Conservation (phyloP, 148 eudicot species). For the Persicaria tinctoria region DNA sequence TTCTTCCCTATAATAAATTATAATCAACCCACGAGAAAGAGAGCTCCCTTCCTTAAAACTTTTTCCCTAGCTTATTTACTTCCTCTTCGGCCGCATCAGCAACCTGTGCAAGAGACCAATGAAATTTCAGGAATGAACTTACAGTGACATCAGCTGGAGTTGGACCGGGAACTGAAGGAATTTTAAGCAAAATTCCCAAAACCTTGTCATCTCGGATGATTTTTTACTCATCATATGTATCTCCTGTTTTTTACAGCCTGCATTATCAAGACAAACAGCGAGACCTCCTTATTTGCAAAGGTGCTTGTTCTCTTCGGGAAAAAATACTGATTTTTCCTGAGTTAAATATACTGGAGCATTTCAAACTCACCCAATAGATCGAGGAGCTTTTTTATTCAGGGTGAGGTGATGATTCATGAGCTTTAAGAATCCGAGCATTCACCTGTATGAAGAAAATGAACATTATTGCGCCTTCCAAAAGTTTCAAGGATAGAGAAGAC, state of each 20-base stretch:
- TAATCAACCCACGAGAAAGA: conserved; percentile 14
- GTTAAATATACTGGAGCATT: conserved; percentile 7
- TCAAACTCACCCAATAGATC: conserved; percentile 43
- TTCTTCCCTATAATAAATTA: too few relatives aligned
- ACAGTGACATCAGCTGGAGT: conserved; percentile 88
- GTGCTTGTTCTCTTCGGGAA: background rate
- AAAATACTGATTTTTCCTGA: background rate
- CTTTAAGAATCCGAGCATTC: conserved; percentile 83
- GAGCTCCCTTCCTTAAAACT: conserved; percentile 64
- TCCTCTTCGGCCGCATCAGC: conserved; percentile 85
- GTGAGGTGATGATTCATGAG: conserved; percentile 80
- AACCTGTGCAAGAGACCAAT: conserved; percentile 34
- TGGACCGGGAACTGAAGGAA: conserved; percentile 61
- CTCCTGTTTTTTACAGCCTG: conserved; percentile 74
- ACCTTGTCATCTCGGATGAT: conserved; percentile 71
- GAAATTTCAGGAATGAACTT: conserved; percentile 25
- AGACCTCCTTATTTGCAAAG: background rate
- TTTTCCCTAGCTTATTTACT: conserved; percentile 55
- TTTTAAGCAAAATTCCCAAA: conserved; percentile 74
- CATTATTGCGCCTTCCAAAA: background rate
- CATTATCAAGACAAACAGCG: conserved; percentile 1
- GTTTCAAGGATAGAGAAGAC: background rate
- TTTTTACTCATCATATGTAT: conserved; percentile 68
- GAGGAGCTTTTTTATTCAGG: conserved; percentile 64
- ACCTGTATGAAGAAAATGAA: conserved; percentile 29